Base-by-base conservation (phyloP, 805 yeast species). In the Cyberlindnera xishuangbannaensis region DNA sequence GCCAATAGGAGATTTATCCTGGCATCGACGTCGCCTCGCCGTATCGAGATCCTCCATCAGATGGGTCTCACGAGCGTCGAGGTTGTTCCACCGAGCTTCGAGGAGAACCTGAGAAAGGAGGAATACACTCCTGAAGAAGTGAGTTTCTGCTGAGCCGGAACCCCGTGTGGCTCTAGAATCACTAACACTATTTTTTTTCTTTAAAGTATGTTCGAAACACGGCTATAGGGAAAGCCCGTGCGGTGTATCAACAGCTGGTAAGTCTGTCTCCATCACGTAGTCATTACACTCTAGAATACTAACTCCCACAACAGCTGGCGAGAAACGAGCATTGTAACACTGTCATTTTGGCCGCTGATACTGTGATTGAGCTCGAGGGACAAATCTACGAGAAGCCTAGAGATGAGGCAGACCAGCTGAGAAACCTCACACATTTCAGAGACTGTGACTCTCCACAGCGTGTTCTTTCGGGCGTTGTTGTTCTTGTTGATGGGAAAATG, bases 1-100 rank as follows among this genome's bases (percentile, higher is more conserved):
- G 38, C 41, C 8, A 10, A 27, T 9, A 42, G 37, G 33, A 38
- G 47, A 19, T 36, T 88, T 17, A 62, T 85, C 5, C 65, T 90
- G 6, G 96, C 95, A 0, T 85, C 95, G 3, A 71, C 83, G 1
- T 88, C 97, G 0, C 90, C 94, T 3, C 67, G 96, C 39, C 62
- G 98, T 37, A 58, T 63, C 34, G 84, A 83, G 36, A 80, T 92
- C n/a, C 49, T 92, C 18, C 50, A 56, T 5, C 75, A 80, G 44
- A 55, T 82, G 53, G 79, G 79, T 0, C 56, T 82, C 23, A 30
- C 53, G 0, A 51, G 71, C 7, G 47, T 67, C 10, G 58, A 56
- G 17, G 62, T 82, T 0, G 55, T 71, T 11, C 74, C 77, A 14
- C 83, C 96, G 1, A 61, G 72, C 8, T 90, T 86, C 50, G 81